These are phyloP conservation scores for Lonicera japonica DNA, from an alignment of 129 eudicot species.

Conservation along the genomic window DNA sequence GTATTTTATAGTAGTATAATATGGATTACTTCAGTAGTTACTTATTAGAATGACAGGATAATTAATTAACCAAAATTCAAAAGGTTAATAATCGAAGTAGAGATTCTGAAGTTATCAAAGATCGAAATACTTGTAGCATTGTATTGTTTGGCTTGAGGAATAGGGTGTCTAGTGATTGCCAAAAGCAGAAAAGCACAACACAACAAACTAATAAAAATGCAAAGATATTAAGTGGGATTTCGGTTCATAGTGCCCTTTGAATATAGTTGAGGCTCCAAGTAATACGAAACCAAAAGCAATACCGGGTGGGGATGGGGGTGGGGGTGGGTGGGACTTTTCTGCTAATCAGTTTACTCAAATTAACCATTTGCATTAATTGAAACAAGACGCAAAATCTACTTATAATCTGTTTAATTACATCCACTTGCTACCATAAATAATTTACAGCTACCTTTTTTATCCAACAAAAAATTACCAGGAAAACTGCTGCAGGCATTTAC, in stretches of 20 bases:
- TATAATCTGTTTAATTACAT: slow-evolving; percentile 5
- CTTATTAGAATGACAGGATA: too few species aligned
- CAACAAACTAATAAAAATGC: neutral
- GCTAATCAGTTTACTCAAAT: neutral
- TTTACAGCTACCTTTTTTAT: slow-evolving; percentile 9
- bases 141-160: too few species aligned
- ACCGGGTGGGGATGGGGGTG: neutral
- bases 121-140: too few species aligned
- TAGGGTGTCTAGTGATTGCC: slow-evolving; percentile 11
- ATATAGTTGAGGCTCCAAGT: slow-evolving; percentile 8
- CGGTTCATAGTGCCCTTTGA: slow-evolving; percentile 15
- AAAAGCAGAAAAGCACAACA: slow-evolving; percentile 6
- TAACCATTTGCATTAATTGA: neutral
- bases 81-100: too few species aligned
- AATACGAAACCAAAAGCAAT: neutral
- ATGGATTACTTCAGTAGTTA: too few species aligned
- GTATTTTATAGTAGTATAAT: too few species aligned
- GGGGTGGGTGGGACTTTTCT: neutral
- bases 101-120: too few species aligned
- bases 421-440: slow-evolving; percentile 17
- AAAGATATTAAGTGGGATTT: neutral
- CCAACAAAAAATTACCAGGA: slow-evolving; percentile 25
- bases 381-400: slow-evolving; percentile 6
- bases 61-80: too few species aligned
- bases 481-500: slow-evolving; percentile 4